Evolutionary conservation across 768 basidiomycete genomes (phyloP).

Genomic region (Lentinula aciculospora): DNA sequence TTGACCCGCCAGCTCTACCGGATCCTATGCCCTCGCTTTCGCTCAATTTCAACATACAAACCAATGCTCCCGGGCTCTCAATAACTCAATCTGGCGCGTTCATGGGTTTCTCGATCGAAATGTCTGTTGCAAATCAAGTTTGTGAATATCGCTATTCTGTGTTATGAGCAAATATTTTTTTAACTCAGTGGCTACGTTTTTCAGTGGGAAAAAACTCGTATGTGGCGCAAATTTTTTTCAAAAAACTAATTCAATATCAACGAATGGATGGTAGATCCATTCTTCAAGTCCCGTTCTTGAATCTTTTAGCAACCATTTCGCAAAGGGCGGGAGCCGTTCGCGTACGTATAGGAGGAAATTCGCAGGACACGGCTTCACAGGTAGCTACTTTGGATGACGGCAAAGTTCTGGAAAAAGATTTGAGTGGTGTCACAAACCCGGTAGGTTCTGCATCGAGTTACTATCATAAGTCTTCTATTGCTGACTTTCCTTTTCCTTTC

Average conservation of each 20-base stretch:
- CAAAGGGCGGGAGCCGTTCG: constrained; percentile 42
- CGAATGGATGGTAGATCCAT: constrained; percentile 13
- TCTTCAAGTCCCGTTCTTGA: constrained; percentile 44
- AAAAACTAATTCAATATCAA: background rate
- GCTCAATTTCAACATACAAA: constrained; percentile 40
- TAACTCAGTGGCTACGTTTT: background rate
- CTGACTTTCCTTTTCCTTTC: background rate
- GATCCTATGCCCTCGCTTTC: constrained; percentile 32
- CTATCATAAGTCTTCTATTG: background rate
- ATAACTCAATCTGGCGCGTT: constrained; percentile 33
- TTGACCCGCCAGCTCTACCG: constrained; percentile 49
- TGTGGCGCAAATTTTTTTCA: constrained; percentile 14
- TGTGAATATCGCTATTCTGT: constrained; percentile 28
- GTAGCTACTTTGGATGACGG: constrained; percentile 31
- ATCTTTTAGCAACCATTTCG: constrained; percentile 47
- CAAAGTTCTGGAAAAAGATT: constrained; percentile 34
- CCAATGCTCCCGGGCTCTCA: constrained; percentile 26
- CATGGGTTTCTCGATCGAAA: constrained; percentile 58
- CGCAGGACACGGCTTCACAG: constrained; percentile 42
- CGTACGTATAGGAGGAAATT: constrained; percentile 55
- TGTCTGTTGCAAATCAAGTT: constrained; percentile 55
- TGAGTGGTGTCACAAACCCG: constrained; percentile 16
- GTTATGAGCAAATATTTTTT: background rate
- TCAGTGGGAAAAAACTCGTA: constrained; percentile 47
- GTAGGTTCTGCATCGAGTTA: constrained; percentile 13